Evolutionary conservation across 768 basidiomycete genomes (phyloP).

Genomic region (Tylopilus subfusipes): DNA sequence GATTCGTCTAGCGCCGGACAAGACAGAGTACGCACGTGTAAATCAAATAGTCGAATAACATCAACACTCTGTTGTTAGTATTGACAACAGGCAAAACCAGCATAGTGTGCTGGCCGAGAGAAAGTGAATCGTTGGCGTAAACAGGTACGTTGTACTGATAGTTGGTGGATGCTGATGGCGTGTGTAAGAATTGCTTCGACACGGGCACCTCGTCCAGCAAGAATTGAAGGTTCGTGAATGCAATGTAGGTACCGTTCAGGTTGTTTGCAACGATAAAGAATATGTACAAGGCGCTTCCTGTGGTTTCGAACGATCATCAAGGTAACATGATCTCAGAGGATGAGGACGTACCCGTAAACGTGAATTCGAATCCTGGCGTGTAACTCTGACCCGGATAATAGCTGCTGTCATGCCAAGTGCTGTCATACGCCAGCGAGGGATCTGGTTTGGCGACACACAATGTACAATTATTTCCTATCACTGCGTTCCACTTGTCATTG

Average conservation of each 20-base stretch:
- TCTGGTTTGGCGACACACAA: not conserved
- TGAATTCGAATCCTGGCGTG: conserved; percentile 3
- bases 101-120: conserved; percentile 7
- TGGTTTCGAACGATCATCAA: not conserved
- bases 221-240: conserved; percentile 6
- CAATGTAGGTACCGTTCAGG: not conserved
- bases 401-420: conserved; percentile 19
- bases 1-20: no score
- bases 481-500: not conserved
- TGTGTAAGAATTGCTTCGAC: not conserved
- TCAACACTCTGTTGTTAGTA: not conserved
- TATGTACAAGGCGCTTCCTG: conserved; percentile 19
- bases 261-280: conserved; percentile 19
- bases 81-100: conserved; percentile 1
- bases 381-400: not conserved
- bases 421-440: conserved; percentile 1
- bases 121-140: conserved; percentile 8
- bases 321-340: not conserved
- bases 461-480: conserved; percentile 4
- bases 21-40: conserved; percentile 12
- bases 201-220: not conserved
- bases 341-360: conserved; percentile 9
- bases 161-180: not conserved
- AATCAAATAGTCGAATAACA: conserved; percentile 19
- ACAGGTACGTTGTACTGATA: conserved; percentile 17